phyloP scores from a whole-genome alignment of 139 green algal genomes.

The Gonium pectorale region DNA sequence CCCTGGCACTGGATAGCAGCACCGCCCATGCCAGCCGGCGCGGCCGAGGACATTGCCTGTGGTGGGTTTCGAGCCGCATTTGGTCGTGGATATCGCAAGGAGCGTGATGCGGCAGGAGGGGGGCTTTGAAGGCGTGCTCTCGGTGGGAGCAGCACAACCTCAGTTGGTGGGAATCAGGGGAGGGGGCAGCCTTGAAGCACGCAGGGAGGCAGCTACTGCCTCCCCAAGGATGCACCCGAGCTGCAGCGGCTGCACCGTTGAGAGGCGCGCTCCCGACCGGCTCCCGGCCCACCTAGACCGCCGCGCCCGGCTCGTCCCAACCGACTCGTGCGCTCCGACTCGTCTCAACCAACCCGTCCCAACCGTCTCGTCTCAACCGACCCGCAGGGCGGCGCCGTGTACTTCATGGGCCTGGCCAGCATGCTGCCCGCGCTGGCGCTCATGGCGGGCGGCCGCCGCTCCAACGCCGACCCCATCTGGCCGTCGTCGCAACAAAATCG shows the following conservation, averaged over 20 bases:
- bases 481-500: too few relatives aligned
- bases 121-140: background rate
- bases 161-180: too few relatives aligned
- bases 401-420: constrained; percentile 36
- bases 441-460: background rate
- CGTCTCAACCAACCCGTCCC: background rate
- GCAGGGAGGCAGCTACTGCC: too few relatives aligned
- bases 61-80: too few relatives aligned
- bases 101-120: background rate
- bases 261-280: too few relatives aligned
- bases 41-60: too few relatives aligned
- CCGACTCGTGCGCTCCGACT: background rate
- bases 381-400: constrained; percentile 4
- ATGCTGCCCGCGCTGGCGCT: constrained; percentile 49
- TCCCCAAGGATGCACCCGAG: too few relatives aligned
- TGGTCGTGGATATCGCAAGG: background rate
- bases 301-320: background rate
- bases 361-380: background rate
- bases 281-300: background rate
- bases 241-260: too few relatives aligned
- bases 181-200: too few relatives aligned
- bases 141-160: too few relatives aligned
- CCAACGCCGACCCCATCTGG: background rate
- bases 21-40: too few relatives aligned
- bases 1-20: too few relatives aligned